Conservation (phyloP, 257 asterid genomes). For the Forsythia suspensa region DNA sequence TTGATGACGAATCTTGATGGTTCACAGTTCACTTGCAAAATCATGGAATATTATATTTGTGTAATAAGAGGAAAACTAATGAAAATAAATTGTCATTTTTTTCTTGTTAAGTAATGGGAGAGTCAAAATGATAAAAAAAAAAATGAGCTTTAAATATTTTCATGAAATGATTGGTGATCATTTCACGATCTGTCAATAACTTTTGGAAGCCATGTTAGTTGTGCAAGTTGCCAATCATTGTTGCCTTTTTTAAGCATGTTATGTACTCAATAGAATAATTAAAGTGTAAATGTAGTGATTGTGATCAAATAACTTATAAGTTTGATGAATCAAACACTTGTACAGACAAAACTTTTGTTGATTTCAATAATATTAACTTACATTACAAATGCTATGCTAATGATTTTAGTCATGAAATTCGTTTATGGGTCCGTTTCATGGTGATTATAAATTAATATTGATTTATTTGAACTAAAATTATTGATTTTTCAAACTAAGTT, state of each 20-base stretch:
- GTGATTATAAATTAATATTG: no score
- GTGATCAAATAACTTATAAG: no score
- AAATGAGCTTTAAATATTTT: neutral
- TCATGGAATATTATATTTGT: no score
- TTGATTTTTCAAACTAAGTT: no score
- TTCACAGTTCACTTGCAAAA: no score
- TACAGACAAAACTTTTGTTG: neutral
- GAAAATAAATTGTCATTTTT: neutral
- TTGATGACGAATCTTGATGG: no score
- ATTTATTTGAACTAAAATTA: no score
- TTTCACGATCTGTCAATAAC: constrained; percentile 20
- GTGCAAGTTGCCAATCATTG: constrained; percentile 27
- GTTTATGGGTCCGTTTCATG: no score
- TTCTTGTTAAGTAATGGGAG: neutral
- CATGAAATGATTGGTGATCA: constrained; percentile 1
- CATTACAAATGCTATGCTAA: constrained; percentile 19
- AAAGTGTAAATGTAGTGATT: neutral
- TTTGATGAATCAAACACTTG: constrained; percentile 6
- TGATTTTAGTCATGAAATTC: neutral
- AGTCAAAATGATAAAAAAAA: neutral
- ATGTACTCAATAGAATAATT: constrained; percentile 7
- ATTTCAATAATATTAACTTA: neutral
- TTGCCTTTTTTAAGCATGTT: neutral
- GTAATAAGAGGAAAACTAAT: no score
- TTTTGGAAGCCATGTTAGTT: constrained; percentile 29